Conservation (phyloP, 2,329 filamentous ascomycete genomes). For the Pseudogymnoascus sp. region DNA sequence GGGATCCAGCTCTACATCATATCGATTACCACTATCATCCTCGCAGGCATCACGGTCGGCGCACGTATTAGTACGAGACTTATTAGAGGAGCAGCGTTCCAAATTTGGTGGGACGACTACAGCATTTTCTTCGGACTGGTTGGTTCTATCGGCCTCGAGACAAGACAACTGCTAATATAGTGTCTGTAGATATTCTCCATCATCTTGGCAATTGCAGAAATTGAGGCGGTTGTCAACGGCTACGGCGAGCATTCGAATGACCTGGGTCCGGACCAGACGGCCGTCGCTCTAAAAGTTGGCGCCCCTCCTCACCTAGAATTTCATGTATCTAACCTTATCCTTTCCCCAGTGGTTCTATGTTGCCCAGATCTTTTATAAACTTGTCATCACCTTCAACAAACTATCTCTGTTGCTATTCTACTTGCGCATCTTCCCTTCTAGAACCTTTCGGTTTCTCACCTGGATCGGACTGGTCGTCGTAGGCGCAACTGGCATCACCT, state of each 20-base stretch:
- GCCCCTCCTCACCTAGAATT: not conserved
- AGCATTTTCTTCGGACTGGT: not conserved
- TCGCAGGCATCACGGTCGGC: not conserved
- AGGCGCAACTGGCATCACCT: constrained; percentile 26
- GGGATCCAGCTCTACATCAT: not conserved
- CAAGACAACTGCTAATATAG: not conserved
- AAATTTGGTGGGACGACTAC: not conserved
- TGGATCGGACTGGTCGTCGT: constrained; percentile 31
- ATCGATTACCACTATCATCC: not conserved
- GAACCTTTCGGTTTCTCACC: constrained; percentile 26
- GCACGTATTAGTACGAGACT: not conserved
- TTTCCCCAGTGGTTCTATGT: constrained; percentile 25
- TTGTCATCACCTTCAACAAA: constrained; percentile 34
- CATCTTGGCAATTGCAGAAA: not conserved
- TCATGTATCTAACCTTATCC: constrained; percentile 13
- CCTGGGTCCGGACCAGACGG: not conserved
- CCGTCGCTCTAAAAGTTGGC: not conserved
- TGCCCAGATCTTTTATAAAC: constrained; percentile 35
- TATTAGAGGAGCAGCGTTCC: not conserved
- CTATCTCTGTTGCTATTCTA: constrained; percentile 38
- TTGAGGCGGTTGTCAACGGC: not conserved
- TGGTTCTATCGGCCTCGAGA: not conserved
- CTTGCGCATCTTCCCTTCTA: constrained; percentile 34
- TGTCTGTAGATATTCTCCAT: not conserved
- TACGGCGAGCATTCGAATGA: not conserved